phyloP scores from a whole-genome alignment of 1,284 basidiomycete species.

The Pyrrhoderma lamaoense region DNA sequence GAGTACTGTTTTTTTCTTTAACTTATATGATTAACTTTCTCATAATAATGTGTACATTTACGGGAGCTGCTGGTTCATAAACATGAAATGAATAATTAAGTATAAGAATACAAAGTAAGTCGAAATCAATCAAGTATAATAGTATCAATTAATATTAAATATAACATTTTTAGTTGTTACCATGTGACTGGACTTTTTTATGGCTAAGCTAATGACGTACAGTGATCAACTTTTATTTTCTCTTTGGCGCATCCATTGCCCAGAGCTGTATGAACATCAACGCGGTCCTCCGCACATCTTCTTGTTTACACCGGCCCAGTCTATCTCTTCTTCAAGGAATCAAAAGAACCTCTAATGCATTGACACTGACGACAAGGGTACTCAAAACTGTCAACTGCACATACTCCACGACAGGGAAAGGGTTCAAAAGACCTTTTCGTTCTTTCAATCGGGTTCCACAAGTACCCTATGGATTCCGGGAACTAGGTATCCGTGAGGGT shows the following conservation, averaged over 20 bases:
- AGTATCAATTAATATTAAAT: too few species aligned
- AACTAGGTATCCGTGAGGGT: conserved; percentile 40
- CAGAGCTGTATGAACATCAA: conserved; percentile 1
- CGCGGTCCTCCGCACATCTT: conserved; percentile 8
- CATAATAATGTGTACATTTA: too few species aligned
- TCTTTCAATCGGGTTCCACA: conserved; percentile 8
- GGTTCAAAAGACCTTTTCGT: not conserved
- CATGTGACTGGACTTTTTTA: not conserved
- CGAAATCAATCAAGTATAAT: too few species aligned
- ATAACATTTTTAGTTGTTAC: not conserved
- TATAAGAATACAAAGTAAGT: too few species aligned
- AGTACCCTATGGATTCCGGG: conserved; percentile 16
- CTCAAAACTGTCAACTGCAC: too few species aligned
- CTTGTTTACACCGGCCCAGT: not conserved
- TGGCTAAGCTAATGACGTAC: too few species aligned
- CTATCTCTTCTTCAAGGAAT: not conserved
- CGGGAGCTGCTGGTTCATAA: too few species aligned
- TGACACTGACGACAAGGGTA: not conserved
- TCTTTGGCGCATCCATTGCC: not conserved
- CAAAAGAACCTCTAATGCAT: not conserved
- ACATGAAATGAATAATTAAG: too few species aligned
- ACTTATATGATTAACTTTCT: not conserved
- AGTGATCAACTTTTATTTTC: too few species aligned
- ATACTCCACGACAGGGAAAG: too few species aligned
- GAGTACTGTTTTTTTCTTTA: not conserved